Evolutionary conservation across 371 early-diverging fungal genomes (phyloP).

Genomic region (Mortierella sp.): DNA sequence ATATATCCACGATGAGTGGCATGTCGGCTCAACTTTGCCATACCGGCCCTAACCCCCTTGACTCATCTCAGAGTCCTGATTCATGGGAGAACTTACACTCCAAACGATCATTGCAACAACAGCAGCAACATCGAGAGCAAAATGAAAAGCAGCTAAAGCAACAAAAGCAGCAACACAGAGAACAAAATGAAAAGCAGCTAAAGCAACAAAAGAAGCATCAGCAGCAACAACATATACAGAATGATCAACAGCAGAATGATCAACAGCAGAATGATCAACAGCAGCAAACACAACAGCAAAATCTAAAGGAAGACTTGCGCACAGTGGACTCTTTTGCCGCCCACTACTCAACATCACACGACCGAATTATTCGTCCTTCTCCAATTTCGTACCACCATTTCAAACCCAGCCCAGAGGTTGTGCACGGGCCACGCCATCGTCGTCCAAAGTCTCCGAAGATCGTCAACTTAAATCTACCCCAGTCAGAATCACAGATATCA

Average conservation of each 20-base stretch:
- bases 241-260: not conserved
- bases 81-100: not conserved
- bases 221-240: not conserved
- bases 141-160: too few relatives aligned
- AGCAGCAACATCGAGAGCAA: not conserved
- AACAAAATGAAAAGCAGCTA: not conserved
- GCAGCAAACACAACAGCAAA: not conserved
- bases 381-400: conserved; percentile 1
- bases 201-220: too few relatives aligned
- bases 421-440: not conserved
- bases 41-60: not conserved
- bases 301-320: not conserved
- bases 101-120: not conserved
- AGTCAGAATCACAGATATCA: not conserved
- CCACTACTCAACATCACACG: conserved; percentile 4
- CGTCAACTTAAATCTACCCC: not conserved
- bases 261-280: not conserved
- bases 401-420: not conserved
- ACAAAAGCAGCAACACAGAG: not conserved
- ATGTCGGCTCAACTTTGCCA: not conserved
- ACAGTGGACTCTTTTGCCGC: not conserved
- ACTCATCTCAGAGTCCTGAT: not conserved
- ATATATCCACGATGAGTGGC: not conserved
- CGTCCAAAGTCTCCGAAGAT: not conserved
- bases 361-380: not conserved